Base-by-base conservation (phyloP, 129 eudicot species). In the Scalesia atractyloides region DNA sequence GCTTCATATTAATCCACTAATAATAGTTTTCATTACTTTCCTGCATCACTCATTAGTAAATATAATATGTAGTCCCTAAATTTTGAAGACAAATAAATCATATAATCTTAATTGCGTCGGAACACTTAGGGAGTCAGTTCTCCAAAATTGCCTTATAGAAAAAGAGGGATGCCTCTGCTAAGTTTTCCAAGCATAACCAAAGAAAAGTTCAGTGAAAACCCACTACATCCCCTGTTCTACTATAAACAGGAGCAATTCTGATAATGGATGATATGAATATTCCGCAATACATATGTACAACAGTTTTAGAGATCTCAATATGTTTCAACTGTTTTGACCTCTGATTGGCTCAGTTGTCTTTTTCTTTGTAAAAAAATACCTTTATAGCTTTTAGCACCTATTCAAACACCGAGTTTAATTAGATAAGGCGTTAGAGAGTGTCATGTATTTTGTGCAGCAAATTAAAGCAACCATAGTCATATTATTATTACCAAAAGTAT, bases 391-490 rank as follows among this genome's bases (percentile, higher is more conserved):
- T 68, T 44, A 47, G n/a, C 48, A 30, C 13, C 46, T 46, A 39
- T 18, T 68, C 73, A 69, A 52, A 6, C 34, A 52, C 37, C 10
- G 16, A 16, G 51, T 52, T 34, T 52, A 9, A 69, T 53, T 51
- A 70, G 39, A 69, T 22, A 52, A n/a, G 3, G 47, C 46, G 24
- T 15, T 36, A 36, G 60, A 68, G 16, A 39, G 50, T 41, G 20
- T 5, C 18, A 48, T 50, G 62, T 50, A 24, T 50, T 69, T 46
- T 11, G 71, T 66, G 57, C 57, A 66, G 19, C 71, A 66, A 44
- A 20, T 18, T 7, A 66, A 22, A 66, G 36, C 7, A 68, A 54
- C 19, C 8, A 10, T 15, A 19, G 41, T 41, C 30, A 56, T 43
- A 39, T 14, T 41, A 70, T 14, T 41, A 56, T 22, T 22, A 3